A percentile compares a stretch with the other conserved stretches of the same genome.
Conservation (phyloP, 331 rosid genomes). For the Malus hybrid region DNA sequence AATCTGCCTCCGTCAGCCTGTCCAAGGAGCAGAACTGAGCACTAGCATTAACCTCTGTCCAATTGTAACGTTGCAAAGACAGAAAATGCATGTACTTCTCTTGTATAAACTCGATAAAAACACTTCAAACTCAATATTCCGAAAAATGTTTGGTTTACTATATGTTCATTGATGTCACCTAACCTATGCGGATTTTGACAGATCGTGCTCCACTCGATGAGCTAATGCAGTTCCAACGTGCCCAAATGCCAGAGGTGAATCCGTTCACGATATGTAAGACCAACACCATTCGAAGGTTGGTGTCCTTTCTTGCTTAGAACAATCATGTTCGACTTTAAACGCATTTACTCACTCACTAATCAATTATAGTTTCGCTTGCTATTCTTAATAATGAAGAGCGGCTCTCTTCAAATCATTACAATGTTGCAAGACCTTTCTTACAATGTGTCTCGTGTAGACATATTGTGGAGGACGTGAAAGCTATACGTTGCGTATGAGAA, state of each 20-base stretch:
- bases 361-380: too few species aligned
- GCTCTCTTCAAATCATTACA: not conserved
- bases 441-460: not conserved
- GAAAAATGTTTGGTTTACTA: too few species aligned
- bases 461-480: not conserved
- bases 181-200: too few species aligned
- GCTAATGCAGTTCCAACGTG: not conserved
- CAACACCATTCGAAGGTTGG: not conserved
- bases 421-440: not conserved
- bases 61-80: too few species aligned
- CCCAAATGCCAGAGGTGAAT: not conserved
- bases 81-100: too few species aligned
- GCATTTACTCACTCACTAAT: not conserved
- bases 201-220: not conserved
- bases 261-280: not conserved
- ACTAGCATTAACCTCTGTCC: too few species aligned
- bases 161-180: not conserved
- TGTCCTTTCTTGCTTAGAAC: not conserved
- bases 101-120: too few species aligned
- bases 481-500: not conserved
- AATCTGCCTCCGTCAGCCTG: too few species aligned
- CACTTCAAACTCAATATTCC: not conserved
- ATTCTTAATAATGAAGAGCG: not conserved
- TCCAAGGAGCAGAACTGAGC: too few species aligned
- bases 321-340: not conserved